phyloP scores from a whole-genome alignment of 2,329 filamentous ascomycete species.

The Alternaria atra region DNA sequence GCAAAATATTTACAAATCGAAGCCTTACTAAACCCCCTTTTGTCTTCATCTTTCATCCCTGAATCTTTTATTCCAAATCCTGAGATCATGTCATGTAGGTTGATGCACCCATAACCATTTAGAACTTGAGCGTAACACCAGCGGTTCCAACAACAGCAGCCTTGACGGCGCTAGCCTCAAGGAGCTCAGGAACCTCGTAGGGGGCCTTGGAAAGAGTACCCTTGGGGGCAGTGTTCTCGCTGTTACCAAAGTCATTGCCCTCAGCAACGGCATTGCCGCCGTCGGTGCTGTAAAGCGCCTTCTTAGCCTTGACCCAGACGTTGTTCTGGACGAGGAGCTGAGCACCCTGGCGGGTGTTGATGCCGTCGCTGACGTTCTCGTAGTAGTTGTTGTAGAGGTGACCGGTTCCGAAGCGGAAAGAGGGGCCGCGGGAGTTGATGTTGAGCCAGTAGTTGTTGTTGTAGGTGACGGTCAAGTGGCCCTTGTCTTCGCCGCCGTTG shows the following conservation, averaged over 20 bases:
- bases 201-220: conserved; percentile 48
- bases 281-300: conserved; percentile 48
- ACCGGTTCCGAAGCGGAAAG: conserved; percentile 71
- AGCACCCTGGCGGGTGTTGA: conserved; percentile 56
- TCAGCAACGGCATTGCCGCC: conserved; percentile 49
- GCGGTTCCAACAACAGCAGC: conserved; percentile 52
- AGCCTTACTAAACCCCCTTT: not conserved
- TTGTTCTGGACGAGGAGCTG: conserved; percentile 56
- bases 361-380: conserved; percentile 49
- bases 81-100: not conserved
- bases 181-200: conserved; percentile 44
- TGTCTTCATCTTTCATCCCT: not conserved
- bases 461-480: conserved; percentile 70
- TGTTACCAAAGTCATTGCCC: conserved; percentile 53
- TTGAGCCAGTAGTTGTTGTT: conserved; percentile 73
- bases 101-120: not conserved
- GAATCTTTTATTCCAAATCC: not conserved
- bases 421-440: conserved; percentile 70
- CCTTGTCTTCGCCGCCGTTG: conserved; percentile 67
- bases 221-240: conserved; percentile 40
- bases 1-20: conserved; percentile 5
- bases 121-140: conserved; percentile 47
- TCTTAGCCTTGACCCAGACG: conserved; percentile 46
- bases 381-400: conserved; percentile 67
- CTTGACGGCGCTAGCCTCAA: conserved; percentile 49